phyloP scores from a whole-genome alignment of 768 basidiomycete genomes.

The Filobasidium wieringae region DNA sequence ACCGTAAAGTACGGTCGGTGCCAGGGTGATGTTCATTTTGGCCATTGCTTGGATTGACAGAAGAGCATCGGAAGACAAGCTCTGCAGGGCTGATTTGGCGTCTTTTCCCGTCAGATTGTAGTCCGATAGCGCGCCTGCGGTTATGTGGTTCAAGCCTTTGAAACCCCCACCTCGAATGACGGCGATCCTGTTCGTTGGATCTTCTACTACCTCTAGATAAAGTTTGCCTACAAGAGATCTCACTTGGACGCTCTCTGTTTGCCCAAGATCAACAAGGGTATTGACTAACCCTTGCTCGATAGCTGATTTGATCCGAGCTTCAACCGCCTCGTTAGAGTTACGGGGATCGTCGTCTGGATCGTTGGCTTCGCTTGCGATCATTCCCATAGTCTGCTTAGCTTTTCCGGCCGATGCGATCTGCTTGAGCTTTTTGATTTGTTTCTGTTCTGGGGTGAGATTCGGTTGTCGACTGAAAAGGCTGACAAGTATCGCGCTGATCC shows the following conservation, averaged over 20 bases:
- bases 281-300: conserved; percentile 55
- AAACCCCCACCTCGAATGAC: conserved; percentile 69
- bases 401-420: conserved; percentile 53
- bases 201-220: conserved; percentile 61
- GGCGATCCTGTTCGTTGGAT: conserved; percentile 61
- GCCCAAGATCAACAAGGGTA: conserved; percentile 51
- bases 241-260: conserved; percentile 55
- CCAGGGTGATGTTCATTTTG: conserved; percentile 82
- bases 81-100: conserved; percentile 42
- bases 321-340: conserved; percentile 59
- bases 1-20: conserved; percentile 82
- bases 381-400: conserved; percentile 30
- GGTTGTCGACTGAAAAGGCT: conserved; percentile 65
- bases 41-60: conserved; percentile 72
- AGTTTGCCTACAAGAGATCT: conserved; percentile 51
- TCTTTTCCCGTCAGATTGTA: conserved; percentile 45
- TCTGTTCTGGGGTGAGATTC: conserved; percentile 63
- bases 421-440: conserved; percentile 66
- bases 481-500: conserved; percentile 59
- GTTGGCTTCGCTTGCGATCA: conserved; percentile 10
- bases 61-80: conserved; percentile 11
- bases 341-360: conserved; percentile 38
- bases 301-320: conserved; percentile 49
- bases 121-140: conserved; percentile 15
- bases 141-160: conserved; percentile 43